A percentile compares a stretch with the other conserved stretches of the same genome.
phyloP scores from a whole-genome alignment of 306 rosid genomes.

The Cicer chorassanicum region DNA sequence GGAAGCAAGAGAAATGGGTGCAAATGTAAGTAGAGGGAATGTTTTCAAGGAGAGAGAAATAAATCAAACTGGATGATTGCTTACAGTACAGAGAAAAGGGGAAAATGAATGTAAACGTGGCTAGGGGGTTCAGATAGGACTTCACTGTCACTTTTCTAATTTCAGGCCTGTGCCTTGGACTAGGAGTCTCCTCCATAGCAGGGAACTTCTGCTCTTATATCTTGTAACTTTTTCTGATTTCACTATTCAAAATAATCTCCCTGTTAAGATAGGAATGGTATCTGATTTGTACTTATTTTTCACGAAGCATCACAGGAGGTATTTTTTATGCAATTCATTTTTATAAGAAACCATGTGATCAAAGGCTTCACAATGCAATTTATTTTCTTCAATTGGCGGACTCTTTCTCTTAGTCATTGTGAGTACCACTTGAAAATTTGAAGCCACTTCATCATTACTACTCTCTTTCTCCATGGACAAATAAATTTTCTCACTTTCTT shows the following conservation, averaged over 20 bases:
- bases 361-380: slow-evolving; percentile 2
- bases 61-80: slow-evolving; percentile 2
- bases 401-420: not conserved
- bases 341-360: not conserved
- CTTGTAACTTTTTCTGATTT: not conserved
- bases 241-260: not conserved
- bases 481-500: not conserved
- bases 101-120: not conserved
- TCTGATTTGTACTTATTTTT: not conserved
- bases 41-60: not conserved
- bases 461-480: not conserved
- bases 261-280: not conserved
- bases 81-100: not conserved
- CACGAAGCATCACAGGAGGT: not conserved
- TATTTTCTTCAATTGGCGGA: slow-evolving; percentile 4
- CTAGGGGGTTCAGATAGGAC: not conserved
- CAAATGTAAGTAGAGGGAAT: not conserved
- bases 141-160: not conserved
- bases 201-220: slow-evolving; percentile 1
- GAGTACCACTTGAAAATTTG: slow-evolving; percentile 1
- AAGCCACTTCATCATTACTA: not conserved
- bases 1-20: not conserved
- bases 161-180: not conserved
- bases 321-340: slow-evolving; percentile 3
- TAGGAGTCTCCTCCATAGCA: slow-evolving; percentile 2